phyloP scores from a whole-genome alignment of 805 yeast genomes.

The Candida dajiaensis region DNA sequence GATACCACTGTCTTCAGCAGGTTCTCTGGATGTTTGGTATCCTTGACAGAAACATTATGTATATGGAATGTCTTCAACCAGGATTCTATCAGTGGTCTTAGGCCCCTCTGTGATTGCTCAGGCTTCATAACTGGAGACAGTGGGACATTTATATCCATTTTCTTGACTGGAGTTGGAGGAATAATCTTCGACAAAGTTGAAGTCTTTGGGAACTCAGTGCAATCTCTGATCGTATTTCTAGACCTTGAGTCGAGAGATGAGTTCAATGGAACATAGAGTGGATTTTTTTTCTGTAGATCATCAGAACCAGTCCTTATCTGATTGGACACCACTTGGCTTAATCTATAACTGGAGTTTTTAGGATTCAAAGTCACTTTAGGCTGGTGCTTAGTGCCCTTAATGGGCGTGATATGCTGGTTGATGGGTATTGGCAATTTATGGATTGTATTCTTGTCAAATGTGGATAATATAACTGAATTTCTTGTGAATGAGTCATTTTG shows the following conservation, averaged over 20 bases:
- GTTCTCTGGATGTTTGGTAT: slow-evolving; percentile 16
- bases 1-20: slow-evolving; percentile 24
- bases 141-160: slow-evolving; percentile 40
- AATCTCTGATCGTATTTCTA: slow-evolving; percentile 18
- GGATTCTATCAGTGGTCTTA: slow-evolving; percentile 16
- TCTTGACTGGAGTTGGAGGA: slow-evolving; percentile 67
- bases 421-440: slow-evolving; percentile 19
- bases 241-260: slow-evolving; percentile 11
- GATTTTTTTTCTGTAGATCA: neutral
- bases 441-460: slow-evolving; percentile 16
- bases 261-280: slow-evolving; percentile 18
- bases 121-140: slow-evolving; percentile 23
- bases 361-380: slow-evolving; percentile 19
- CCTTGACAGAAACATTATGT: slow-evolving; percentile 8
- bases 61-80: slow-evolving; percentile 18
- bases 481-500: slow-evolving; percentile 34
- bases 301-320: slow-evolving; percentile 2
- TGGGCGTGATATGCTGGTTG: neutral
- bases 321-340: slow-evolving; percentile 4
- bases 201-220: slow-evolving; percentile 38
- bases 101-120: slow-evolving; percentile 15
- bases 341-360: slow-evolving; percentile 21
- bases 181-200: slow-evolving; percentile 39
- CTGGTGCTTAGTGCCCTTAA: slow-evolving; percentile 5
- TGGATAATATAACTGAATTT: slow-evolving; percentile 34